A percentile compares a stretch with the other conserved stretches of the same genome.
Evolutionary conservation across 768 basidiomycete genomes (phyloP).

Genomic region (Sistotremastrum niveocremeum): DNA sequence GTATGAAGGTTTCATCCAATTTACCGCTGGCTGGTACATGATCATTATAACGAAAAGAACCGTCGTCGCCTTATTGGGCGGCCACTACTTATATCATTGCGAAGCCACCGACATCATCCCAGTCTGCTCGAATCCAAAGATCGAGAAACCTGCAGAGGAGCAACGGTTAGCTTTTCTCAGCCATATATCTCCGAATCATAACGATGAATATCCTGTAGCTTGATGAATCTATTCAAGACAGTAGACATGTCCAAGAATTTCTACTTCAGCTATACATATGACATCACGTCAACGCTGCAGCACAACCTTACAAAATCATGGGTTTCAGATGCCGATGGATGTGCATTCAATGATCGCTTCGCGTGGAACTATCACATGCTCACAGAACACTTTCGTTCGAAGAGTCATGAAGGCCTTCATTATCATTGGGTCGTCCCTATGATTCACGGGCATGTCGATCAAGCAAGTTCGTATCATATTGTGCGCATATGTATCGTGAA

Average conservation of each 20-base stretch:
- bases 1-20: constrained; percentile 64
- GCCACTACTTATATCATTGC: constrained; percentile 93
- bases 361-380: constrained; percentile 94
- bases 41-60: constrained; percentile 81
- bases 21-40: constrained; percentile 96
- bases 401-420: constrained; percentile 22
- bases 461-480: constrained; percentile 67
- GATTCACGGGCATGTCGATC: constrained; percentile 93
- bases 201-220: constrained; percentile 18
- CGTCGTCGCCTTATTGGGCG: constrained; percentile 86
- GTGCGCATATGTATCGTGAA: not conserved
- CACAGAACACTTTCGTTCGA: constrained; percentile 40
- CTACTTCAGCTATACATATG: constrained; percentile 97
- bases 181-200: not conserved
- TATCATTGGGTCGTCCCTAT: constrained; percentile 83
- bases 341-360: constrained; percentile 75
- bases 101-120: constrained; percentile 80
- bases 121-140: constrained; percentile 62
- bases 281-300: constrained; percentile 91
- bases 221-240: constrained; percentile 86
- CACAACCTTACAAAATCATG: constrained; percentile 63
- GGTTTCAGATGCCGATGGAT: constrained; percentile 28
- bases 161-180: constrained; percentile 28
- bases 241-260: constrained; percentile 99
- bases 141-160: constrained; percentile 83